phyloP scores from a whole-genome alignment of 345 rosid species.

The Hibiscus trionum region DNA sequence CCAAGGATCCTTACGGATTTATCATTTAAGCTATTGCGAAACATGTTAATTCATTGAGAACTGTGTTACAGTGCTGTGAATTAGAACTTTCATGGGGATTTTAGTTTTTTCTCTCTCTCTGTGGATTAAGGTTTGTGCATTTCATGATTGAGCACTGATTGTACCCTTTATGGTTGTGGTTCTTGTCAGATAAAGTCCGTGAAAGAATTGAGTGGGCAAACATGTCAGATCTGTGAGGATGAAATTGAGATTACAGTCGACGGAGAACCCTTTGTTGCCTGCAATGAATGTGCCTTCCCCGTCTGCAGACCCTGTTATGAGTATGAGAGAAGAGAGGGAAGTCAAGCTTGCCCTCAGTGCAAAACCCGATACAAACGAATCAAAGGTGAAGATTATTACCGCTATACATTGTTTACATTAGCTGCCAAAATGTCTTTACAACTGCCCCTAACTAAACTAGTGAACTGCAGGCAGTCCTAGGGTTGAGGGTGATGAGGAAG shows the following conservation, averaged over 20 bases:
- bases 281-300: neutral
- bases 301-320: constrained; percentile 40
- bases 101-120: neutral
- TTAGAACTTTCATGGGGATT: neutral
- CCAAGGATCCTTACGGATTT: too few species aligned
- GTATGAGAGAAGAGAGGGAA: constrained; percentile 95
- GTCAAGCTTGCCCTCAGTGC: constrained; percentile 95
- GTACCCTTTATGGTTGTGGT: neutral
- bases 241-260: neutral
- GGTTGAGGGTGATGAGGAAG: constrained; percentile 95
- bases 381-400: constrained; percentile 45
- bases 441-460: constrained; percentile 7
- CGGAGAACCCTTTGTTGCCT: neutral
- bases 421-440: neutral
- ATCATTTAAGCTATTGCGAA: too few species aligned
- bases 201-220: neutral
- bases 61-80: too few species aligned
- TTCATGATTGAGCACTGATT: neutral
- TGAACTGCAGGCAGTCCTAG: constrained; percentile 73
- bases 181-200: neutral
- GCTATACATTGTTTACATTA: neutral
- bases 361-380: constrained; percentile 85
- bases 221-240: neutral
- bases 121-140: neutral
- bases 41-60: too few species aligned